A percentile compares a stretch with the other conserved stretches of the same genome.
phyloP scores from a whole-genome alignment of 129 eudicot species.

The Pulicaria dysenterica region DNA sequence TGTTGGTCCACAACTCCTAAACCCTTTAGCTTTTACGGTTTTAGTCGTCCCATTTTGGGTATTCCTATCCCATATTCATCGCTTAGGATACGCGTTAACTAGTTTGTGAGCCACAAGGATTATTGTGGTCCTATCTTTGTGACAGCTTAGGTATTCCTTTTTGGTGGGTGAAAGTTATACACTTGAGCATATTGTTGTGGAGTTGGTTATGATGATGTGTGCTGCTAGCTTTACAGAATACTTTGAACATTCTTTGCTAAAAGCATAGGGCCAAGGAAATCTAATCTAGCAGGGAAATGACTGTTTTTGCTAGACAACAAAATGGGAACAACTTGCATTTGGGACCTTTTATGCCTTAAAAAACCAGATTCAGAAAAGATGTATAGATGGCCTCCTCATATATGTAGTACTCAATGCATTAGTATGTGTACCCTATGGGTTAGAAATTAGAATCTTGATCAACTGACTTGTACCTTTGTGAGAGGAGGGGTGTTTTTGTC shows the following conservation, averaged over 20 bases:
- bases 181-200: constrained; percentile 30
- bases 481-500: not conserved
- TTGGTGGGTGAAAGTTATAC: constrained; percentile 29
- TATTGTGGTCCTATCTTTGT: constrained; percentile 33
- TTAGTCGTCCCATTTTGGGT: constrained; percentile 28
- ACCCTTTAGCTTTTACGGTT: constrained; percentile 20
- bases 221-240: constrained; percentile 24
- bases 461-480: not conserved
- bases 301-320: constrained; percentile 20
- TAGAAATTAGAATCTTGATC: not conserved
- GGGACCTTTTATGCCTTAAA: constrained; percentile 29
- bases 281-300: constrained; percentile 16
- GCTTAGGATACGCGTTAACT: constrained; percentile 1
- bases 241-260: constrained; percentile 34
- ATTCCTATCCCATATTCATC: constrained; percentile 16
- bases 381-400: not conserved
- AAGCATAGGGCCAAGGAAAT: constrained; percentile 28
- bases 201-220: constrained; percentile 17
- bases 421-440: constrained; percentile 17
- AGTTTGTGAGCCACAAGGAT: constrained; percentile 26
- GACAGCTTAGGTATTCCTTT: constrained; percentile 29
- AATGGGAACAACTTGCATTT: constrained; percentile 20
- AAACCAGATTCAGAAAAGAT: constrained; percentile 14
- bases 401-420: constrained; percentile 20
- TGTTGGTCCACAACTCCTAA: constrained; percentile 18